Evolutionary conservation across 1,284 basidiomycete genomes (phyloP), one percentile per base, ranked within the genome.

Genomic region (Hemileia vastatrix): DNA sequence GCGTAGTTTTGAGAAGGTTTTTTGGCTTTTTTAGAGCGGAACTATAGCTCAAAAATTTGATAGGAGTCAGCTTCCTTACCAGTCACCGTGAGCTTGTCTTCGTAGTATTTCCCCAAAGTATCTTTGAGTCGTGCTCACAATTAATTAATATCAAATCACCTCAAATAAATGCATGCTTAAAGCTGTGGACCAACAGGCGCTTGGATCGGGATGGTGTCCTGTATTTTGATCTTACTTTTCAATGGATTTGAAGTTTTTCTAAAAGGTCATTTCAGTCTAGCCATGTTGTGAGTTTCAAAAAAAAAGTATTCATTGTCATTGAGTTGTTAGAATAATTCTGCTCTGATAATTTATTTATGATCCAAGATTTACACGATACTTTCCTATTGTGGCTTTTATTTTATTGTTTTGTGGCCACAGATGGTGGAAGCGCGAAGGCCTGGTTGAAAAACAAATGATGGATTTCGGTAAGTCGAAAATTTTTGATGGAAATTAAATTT

Each of bases 11-110:
- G 9, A 6, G 19, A 23, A 2, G 48, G n/a, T 44, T 21, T 18
- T 8, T 31, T 6, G 15, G 31, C 32, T 31, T 44, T 21, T 31
- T 80, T 80, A 88, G 72, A 73, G 78, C 4, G 90, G 88, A 45
- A 73, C 87, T 73, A 84, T 85, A 71, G 84, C 77, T 1, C 90
- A 93, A 72, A 86, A 86, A 23, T 81, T 84, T 66, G 80, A 85
- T 66, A 81, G 89, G 54, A 77, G 66, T 4, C 79, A 77, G 1
- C 80, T 94, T 6, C 90, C 90, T 0, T 91, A 81, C 75, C 71
- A 71, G 4, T 82, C 83, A 4, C 75, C 72, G 18, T 63, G 24
- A 63, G 61, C 47, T 44, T 6, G 27, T 24, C 6, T 13, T 52
- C 27, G 1, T 15, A 52, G 50, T 11, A 31, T 31, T 11, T 31